Percentiles rank a stretch among this genome's conserved stretches.
These are phyloP conservation scores for Pleurotus citrinopileatus DNA, from an alignment of 768 basidiomycete species.

Conservation along the genomic window DNA sequence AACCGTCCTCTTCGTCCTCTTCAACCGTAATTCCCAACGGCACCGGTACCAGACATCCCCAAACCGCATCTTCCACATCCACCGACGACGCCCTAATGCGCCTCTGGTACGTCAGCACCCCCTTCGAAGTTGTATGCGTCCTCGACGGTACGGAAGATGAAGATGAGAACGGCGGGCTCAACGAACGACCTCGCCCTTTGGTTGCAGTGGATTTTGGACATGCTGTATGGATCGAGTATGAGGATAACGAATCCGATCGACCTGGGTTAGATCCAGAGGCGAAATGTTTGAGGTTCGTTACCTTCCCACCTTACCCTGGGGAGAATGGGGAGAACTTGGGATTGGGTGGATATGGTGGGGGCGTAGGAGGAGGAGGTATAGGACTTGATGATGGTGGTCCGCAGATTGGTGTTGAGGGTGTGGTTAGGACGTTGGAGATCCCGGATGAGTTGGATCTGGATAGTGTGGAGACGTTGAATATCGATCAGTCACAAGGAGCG, in stretches of 20 bases:
- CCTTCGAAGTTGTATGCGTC: slow-evolving; percentile 72
- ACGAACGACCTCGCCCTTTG: slow-evolving; percentile 59
- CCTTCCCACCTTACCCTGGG: slow-evolving; percentile 57
- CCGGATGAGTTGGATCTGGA: slow-evolving; percentile 66
- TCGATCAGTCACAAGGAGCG: slow-evolving; percentile 74
- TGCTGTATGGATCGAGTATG: slow-evolving; percentile 78
- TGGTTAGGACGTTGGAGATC: slow-evolving; percentile 59
- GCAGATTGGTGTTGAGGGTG: slow-evolving; percentile 28
- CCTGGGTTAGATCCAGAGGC: slow-evolving; percentile 26
- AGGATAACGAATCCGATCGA: slow-evolving; percentile 28
- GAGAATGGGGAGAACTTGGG: slow-evolving; percentile 22
- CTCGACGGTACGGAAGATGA: slow-evolving; percentile 45
- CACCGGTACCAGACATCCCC: too few species aligned
- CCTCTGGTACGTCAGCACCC: slow-evolving; percentile 67
- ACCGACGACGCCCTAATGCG: slow-evolving; percentile 57
- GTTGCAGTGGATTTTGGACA: slow-evolving; percentile 89
- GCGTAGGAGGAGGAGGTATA: too few species aligned
- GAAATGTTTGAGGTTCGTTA: slow-evolving; percentile 66
- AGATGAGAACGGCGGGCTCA: slow-evolving; percentile 26
- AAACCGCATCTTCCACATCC: slow-evolving; percentile 15
- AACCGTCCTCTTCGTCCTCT: background rate
- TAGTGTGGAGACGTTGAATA: slow-evolving; percentile 71
- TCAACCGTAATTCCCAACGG: too few species aligned
- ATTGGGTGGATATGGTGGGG: too few species aligned
- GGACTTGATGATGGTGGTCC: slow-evolving; percentile 18